Evolutionary conservation across 2,329 filamentous ascomycete species (phyloP), one percentile per base, ranked within the genome.

Genomic region (Beauveria sp.): DNA sequence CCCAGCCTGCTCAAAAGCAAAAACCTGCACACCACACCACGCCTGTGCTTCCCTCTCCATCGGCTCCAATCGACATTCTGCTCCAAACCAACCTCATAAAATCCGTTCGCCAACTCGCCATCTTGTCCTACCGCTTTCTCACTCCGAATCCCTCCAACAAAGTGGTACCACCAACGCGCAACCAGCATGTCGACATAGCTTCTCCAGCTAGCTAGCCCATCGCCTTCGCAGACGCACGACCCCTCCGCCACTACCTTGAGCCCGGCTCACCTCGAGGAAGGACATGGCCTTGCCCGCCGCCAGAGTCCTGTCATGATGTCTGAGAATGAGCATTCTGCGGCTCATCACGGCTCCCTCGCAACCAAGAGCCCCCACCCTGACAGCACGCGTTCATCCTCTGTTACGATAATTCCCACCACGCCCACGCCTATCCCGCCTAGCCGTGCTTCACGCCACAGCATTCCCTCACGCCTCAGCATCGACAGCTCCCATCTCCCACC

Each of bases 401-500:
- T 62, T 40, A 62, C 60, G 2, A 57, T 57, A 46, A 58, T 52
- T 20, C 60, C 60, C 40, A 28, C 40, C 38, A 60, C 61, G 18
- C 42, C 54, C 1, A 59, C 49, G 22, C 53, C 60, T 14, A 28
- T 45, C 24, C 38, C 52, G 43, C 40, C 18, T 20, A 34, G 43
- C 34, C 34, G 34, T 14, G 20, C 18, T 38, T 60, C 56, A 46
- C 55, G 56, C 56, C 50, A 50, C n/a, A 52, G 50, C 50, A 55
- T 60, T 38, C 61, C 56, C 20, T 63, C 56, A 26, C 61, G 40
- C 24, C 60, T 62, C 18, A 58, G 60, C 55, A 60, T 63, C 45
- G 61, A 63, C 56, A 56, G 56, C 51, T 55, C 46, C 55, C 28
- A 28, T 43, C n/a, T 53, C 8, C 28, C 20, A 24, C 22, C 22